Base-by-base conservation (phyloP, 2,329 filamentous ascomycete species). In the Diaporthe helianthi region DNA sequence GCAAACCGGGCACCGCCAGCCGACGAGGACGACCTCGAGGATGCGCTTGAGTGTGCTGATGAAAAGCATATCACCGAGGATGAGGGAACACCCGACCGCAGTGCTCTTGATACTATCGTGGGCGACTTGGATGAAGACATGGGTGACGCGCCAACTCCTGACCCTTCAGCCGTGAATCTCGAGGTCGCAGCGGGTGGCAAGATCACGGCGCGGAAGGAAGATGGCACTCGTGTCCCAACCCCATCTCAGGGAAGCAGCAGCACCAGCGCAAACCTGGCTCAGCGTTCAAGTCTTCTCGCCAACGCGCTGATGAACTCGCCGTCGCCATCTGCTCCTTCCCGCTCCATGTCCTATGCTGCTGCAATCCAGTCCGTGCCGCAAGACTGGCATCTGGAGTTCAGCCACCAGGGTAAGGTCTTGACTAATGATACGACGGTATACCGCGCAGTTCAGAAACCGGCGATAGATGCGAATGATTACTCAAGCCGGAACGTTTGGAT, bases 371-470 rank as follows among this genome's bases (percentile, higher is more conserved):
- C 92, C 17, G 84, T 89, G 0, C 93, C 94, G 1, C 92, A 97
- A 76, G 94, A 98, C 76, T 99, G 96, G 96, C 95, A 99, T 76
- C 94, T 99, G 71, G 93, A 98, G 76, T 99, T 99, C 80, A 94
- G 89, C 73, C 87, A 98, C 61, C 92, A 97, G 72, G 92, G 87
- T 65, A 93, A 94, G 78, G 87, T 92, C 1, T 92, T 99, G 69
- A 86, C 92, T 0, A 96, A 94, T 74, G 94, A 98, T 75, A 98
- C 93, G 0, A 99, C 96, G 0, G 95, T 99, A 68, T 99, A 98
- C 76, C 91, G 95, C 58, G 96, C 96, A 38, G 93, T 98, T 10
- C 93, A 98, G 76, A 92, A 89, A 76, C 81, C 82, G 8, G 77
- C 80, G 0, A 74, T 80, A 58, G 81, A 77, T 68, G 76, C 79